These are phyloP conservation scores for Blastocystis sp. DNA, from an alignment of 352 stramenopile species.

Conservation along the genomic window DNA sequence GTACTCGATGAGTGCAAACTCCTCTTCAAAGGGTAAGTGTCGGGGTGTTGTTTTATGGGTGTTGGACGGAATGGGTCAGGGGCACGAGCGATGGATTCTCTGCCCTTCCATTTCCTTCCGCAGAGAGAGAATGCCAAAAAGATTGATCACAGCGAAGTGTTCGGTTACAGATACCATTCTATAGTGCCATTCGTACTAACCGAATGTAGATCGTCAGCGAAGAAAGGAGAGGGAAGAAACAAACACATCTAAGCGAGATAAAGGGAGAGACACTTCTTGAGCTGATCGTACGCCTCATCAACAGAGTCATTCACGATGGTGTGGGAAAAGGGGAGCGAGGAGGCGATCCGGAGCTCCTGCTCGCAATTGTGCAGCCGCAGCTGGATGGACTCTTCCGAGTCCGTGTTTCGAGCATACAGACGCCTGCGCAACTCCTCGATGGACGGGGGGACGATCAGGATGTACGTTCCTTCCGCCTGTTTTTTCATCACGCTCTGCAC, in stretches of 20 bases:
- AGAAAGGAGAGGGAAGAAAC: not conserved
- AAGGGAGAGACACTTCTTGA: conserved; percentile 77
- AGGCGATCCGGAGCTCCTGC: conserved; percentile 77
- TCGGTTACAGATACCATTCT: conserved; percentile 57
- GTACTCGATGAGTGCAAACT: too few species aligned
- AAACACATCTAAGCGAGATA: conserved; percentile 74
- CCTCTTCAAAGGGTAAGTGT: too few species aligned
- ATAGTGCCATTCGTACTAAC: not conserved
- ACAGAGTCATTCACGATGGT: conserved; percentile 83
- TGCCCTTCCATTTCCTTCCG: not conserved
- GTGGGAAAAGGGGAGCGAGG: conserved; percentile 79
- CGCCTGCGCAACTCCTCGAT: conserved; percentile 84
- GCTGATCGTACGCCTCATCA: conserved; percentile 77
- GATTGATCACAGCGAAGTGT: not conserved
- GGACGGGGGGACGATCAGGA: conserved; percentile 84
- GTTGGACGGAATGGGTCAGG: too few species aligned
- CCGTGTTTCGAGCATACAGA: conserved; percentile 79
- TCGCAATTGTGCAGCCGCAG: conserved; percentile 81
- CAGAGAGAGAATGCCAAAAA: conserved; percentile 39
- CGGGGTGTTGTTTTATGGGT: too few species aligned
- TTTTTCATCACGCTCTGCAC: conserved; percentile 78
- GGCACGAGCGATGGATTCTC: too few species aligned
- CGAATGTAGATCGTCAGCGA: not conserved
- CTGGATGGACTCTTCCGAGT: conserved; percentile 83
- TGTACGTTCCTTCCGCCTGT: conserved; percentile 76